Evolutionary conservation across 75 land plant genomes (phyloP), one percentile per base, ranked within the genome.

Genomic region (Azolla pinnata): DNA sequence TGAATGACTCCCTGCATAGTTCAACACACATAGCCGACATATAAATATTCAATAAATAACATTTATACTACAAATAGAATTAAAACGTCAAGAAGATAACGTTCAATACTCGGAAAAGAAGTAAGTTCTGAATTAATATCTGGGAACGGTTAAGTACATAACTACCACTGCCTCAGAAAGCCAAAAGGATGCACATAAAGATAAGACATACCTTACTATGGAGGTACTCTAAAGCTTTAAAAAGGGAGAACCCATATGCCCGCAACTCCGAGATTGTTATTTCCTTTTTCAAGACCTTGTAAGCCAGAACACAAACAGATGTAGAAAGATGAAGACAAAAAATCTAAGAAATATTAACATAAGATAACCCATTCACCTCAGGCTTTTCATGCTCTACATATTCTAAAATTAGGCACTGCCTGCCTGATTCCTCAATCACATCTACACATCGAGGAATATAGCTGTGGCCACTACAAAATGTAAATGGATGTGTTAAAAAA

Each of bases 331-430:
- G n/a, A n/a, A n/a, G n/a, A n/a, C n/a, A n/a, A n/a, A n/a, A n/a
- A n/a, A n/a, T n/a, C n/a, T n/a, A n/a, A n/a, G n/a, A n/a, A n/a
- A n/a, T n/a, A n/a, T n/a, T n/a, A n/a, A n/a, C n/a, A n/a, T n/a
- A n/a, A n/a, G n/a, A n/a, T n/a, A n/a, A n/a, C n/a, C n/a, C 45
- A 33, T 29, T 59, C 63, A 88, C 98, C 96, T 93, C 95, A 54
- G 88, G 90, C 31, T 82, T 80, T 23, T 93, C 98, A 75, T 88
- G 90, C 49, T 93, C 85, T 51, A 85, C 75, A 66, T 88, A 80
- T 64, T 83, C 83, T n/a, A 93, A 65, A 61, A 93, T 73, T 63
- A 93, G 70, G 59, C 81, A 85, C 30, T 82, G 67, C 7, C 58
- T 56, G 32, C 59, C 65, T 10, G 64, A 66, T 61, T 64, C 73